These are phyloP conservation scores for Ciborinia camelliae DNA, from an alignment of 2,329 filamentous ascomycete genomes.

Conservation along the genomic window DNA sequence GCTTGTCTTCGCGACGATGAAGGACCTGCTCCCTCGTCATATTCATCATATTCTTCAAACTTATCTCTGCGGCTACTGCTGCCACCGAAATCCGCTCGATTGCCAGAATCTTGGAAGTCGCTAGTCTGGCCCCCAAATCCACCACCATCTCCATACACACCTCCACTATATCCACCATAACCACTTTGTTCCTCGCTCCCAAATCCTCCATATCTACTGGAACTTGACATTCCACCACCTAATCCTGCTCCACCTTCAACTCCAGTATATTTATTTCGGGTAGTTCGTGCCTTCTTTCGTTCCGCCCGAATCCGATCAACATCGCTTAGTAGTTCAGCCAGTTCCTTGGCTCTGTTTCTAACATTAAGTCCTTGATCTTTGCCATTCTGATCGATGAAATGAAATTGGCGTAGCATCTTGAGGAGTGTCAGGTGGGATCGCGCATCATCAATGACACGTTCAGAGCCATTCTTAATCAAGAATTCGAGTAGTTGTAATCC, in stretches of 20 bases:
- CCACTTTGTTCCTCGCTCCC: slow-evolving; percentile 73
- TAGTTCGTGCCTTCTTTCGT: slow-evolving; percentile 84
- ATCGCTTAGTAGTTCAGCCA: slow-evolving; percentile 88
- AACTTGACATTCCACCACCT: slow-evolving; percentile 47
- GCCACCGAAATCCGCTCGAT: slow-evolving; percentile 25
- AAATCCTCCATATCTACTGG: slow-evolving; percentile 75
- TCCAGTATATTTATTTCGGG: slow-evolving; percentile 92
- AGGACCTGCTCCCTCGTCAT: slow-evolving; percentile 68
- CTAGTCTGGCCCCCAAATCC: slow-evolving; percentile 78
- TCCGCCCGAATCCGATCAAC: slow-evolving; percentile 80
- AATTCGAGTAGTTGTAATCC: slow-evolving; percentile 94
- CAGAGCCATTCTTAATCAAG: slow-evolving; percentile 95
- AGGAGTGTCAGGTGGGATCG: slow-evolving; percentile 90
- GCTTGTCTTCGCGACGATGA: slow-evolving; percentile 43
- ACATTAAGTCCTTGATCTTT: slow-evolving; percentile 99
- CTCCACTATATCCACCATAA: slow-evolving; percentile 61
- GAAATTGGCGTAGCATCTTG: slow-evolving; percentile 98
- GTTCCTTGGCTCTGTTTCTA: slow-evolving; percentile 91
- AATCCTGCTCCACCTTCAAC: slow-evolving; percentile 76
- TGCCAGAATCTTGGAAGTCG: slow-evolving; percentile 62
- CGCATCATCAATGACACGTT: slow-evolving; percentile 95
- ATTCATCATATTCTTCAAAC: slow-evolving; percentile 97
- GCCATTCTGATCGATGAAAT: slow-evolving; percentile 92
- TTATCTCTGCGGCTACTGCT: slow-evolving; percentile 58
- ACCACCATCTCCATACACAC: slow-evolving; percentile 92